Base-by-base conservation (phyloP, 2,329 filamentous ascomycete genomes). In the Cladophialophora psammophila region DNA sequence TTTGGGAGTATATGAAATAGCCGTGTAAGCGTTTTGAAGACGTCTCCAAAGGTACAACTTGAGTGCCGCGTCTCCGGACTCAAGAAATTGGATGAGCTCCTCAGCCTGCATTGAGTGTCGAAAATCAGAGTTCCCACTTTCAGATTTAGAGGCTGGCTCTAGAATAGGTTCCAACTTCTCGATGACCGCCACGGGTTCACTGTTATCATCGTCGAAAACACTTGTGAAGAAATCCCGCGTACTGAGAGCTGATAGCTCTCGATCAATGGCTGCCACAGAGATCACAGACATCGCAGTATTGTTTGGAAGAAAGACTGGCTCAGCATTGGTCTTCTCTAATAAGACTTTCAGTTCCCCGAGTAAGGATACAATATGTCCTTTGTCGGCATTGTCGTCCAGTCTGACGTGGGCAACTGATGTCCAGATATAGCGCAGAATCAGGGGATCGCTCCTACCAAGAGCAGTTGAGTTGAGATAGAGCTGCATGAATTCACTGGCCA, bases 211-310 rank as follows among this genome's bases (percentile, higher is more conserved):
- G 67, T 92, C 91, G 76, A 98, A 98, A 0, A 99, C 87, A 42
- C 90, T 92, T 59, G 93, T 85, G 78, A 99, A 98, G 77, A 98
- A 98, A 75, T 97, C 94, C 87, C 96, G 95, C 0, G 94, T 98
- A 13, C 92, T 97, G 38, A 98, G 85, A 74, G 94, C 93, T 12
- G 92, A 94, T 32, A 97, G 90, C 76, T 99, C 94, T 63, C 93
- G 89, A 69, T 98, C 94, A 7, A 95, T 90, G 0, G 93, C 92
- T n/a, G 86, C 85, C 1, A 88, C 80, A 0, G 94, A 97, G 58
- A 99, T 86, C 69, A 95, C 91, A 0, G 93, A 88, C 89, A 99
- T 96, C 20, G 94, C 86, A 1, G 88, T 86, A 75, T 97, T 98
- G 77, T 99, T 98, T 3, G 90, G 82, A 13, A 98, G 82, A 12